Percentiles rank a stretch among this genome's conserved stretches.
Evolutionary conservation across 2,329 filamentous ascomycete genomes (phyloP).

Genomic region (Neonectria neomacrospora): DNA sequence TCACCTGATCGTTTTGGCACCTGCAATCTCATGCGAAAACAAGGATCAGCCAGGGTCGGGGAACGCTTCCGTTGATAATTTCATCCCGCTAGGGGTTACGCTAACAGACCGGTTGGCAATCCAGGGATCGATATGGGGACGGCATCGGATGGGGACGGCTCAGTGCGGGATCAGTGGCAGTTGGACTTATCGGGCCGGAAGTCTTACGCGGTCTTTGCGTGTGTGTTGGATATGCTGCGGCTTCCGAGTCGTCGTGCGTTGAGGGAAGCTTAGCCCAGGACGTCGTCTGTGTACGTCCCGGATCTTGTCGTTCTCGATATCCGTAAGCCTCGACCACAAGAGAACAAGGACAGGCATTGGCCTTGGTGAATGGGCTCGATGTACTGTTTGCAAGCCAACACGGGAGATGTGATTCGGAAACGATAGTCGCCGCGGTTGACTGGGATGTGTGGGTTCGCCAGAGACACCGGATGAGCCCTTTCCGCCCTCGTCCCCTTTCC

Average conservation of each 20-base stretch:
- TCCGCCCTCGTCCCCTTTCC: slow-evolving; percentile 15
- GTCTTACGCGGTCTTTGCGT: slow-evolving; percentile 3
- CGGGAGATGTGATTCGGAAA: slow-evolving; percentile 3
- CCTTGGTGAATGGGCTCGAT: not conserved
- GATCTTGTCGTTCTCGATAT: not conserved
- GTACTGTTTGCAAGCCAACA: slow-evolving; percentile 1
- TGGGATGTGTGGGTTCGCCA: slow-evolving; percentile 11
- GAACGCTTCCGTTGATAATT: slow-evolving; percentile 42
- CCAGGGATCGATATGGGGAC: slow-evolving; percentile 34
- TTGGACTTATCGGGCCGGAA: slow-evolving; percentile 19
- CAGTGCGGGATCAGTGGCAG: slow-evolving; percentile 24
- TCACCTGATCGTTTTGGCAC: slow-evolving; percentile 44
- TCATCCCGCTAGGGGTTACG: slow-evolving; percentile 39
- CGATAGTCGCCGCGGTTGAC: not conserved
- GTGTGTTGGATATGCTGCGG: slow-evolving; percentile 8
- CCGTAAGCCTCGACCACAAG: not conserved
- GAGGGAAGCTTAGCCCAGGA: not conserved
- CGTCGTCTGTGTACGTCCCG: not conserved
- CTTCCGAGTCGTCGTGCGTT: not conserved
- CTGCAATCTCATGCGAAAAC: slow-evolving; percentile 36
- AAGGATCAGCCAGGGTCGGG: slow-evolving; percentile 44
- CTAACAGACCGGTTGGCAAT: slow-evolving; percentile 32
- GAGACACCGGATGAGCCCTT: slow-evolving; percentile 21
- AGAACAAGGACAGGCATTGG: not conserved
- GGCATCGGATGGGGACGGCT: slow-evolving; percentile 27